These are phyloP conservation scores for Talaromyces wortmannii DNA, from an alignment of 495 filamentous ascomycete genomes.

Conservation along the genomic window DNA sequence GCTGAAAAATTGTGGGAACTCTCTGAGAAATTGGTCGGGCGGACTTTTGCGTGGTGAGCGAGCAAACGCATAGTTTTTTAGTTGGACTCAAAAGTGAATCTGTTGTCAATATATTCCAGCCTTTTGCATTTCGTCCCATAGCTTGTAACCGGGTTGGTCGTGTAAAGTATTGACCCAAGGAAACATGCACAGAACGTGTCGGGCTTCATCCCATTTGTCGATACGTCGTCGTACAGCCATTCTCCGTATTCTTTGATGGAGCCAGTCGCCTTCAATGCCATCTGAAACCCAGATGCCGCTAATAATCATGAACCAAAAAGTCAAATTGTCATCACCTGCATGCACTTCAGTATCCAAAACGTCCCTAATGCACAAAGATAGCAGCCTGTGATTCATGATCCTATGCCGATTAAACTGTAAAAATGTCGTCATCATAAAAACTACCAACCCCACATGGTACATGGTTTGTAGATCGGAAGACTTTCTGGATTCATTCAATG, in stretches of 20 bases:
- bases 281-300: conserved; percentile 13
- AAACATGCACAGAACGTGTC: conserved; percentile 5
- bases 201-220: conserved; percentile 9
- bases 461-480: conserved; percentile 3
- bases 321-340: conserved; percentile 2
- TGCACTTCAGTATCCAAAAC: conserved; percentile 3
- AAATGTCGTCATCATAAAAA: conserved; percentile 16
- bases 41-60: conserved; percentile 31
- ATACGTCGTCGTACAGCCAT: conserved; percentile 5
- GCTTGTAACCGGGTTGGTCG: conserved; percentile 7
- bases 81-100: background rate
- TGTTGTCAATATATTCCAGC: background rate
- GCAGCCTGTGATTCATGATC: conserved; percentile 7
- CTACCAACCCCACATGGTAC: conserved; percentile 13
- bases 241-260: conserved; percentile 5
- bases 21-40: conserved; percentile 41
- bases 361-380: conserved; percentile 8
- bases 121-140: conserved; percentile 11
- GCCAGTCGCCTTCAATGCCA: conserved; percentile 3
- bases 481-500: conserved; percentile 5
- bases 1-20: conserved; percentile 44
- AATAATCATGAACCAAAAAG: conserved; percentile 14
- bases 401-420: conserved; percentile 9
- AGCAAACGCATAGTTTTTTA: background rate
- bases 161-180: conserved; percentile 18